Evolutionary conservation across 768 basidiomycete species (phyloP), one percentile per base, ranked within the genome.

Genomic region (Tylopilus sp.): DNA sequence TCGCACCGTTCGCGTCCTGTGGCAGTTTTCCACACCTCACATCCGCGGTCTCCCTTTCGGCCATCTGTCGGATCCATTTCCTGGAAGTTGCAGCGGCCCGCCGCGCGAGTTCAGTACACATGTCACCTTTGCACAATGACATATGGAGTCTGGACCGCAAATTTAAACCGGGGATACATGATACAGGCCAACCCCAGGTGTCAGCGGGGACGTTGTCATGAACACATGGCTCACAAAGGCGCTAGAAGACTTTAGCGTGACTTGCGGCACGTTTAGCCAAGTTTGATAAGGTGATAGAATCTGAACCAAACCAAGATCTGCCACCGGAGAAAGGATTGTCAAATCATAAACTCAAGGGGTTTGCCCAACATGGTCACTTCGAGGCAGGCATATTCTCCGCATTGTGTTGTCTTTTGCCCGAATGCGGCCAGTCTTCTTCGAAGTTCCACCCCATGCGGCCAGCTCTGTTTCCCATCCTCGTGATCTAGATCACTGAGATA

Each of bases 401-500:
- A 10, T n/a, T 33, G 23, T 15, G 17, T 25, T 31, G 18, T 23
- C 33, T 11, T 35, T 17, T 20, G 21, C 13, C 39, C 22, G 46
- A 46, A 35, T 40, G 39, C 6, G 35, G 36, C 48, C 12, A 28
- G 28, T 45, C 25, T 35, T 20, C 36, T 48, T 48, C 25, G 22
- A 47, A 44, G 40, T 50, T 28, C 18, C 21, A 25, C 40, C 45
- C 40, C 57, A 30, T 50, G 60, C 31, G 42, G 30, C 41, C 40
- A 40, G 8, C 22, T 44, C 26, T 35, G 35, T 44, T 57, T 52
- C 52, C 50, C 48, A 45, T 25, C 57, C 31, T 47, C 38, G 23
- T 36, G 31, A 41, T 48, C 48, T 43, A 36, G 12, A 41, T 17
- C 18, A 5, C 47, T 36, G 30, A 38, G 48, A 48, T 40, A 39